Conservation (phyloP, 441 rosid species). For the Erodium texanum region DNA sequence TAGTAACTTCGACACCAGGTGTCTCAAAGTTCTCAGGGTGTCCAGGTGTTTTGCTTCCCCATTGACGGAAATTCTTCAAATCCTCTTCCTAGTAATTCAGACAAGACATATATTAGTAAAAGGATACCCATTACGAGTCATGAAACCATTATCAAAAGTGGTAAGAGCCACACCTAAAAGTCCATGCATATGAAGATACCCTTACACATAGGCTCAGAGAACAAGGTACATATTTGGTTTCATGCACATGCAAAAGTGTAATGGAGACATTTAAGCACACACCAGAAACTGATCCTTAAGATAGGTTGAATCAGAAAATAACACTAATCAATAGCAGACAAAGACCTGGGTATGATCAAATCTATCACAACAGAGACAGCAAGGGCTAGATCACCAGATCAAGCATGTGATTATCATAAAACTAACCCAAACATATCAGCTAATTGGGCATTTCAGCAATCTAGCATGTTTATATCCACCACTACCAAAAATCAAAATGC, state of each 20-base stretch:
- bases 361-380: background rate
- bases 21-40: conserved; percentile 99
- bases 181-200: background rate
- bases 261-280: background rate
- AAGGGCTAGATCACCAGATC: background rate
- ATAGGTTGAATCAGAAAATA: background rate
- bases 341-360: background rate
- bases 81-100: conserved; percentile 63
- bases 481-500: background rate
- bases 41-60: conserved; percentile 95
- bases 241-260: background rate
- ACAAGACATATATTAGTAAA: conserved; percentile 4
- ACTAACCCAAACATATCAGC: background rate
- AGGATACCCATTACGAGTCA: background rate
- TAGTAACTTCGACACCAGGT: conserved; percentile 96
- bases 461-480: background rate
- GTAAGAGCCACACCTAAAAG: no score
- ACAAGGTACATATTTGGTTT: background rate
- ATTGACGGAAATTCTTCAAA: conserved; percentile 81
- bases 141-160: no score
- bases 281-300: background rate
- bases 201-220: background rate
- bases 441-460: background rate
- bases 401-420: background rate
- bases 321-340: background rate